A percentile compares a stretch with the other conserved stretches of the same genome.
These are phyloP conservation scores for Cytospora piceae DNA, from an alignment of 2,329 filamentous ascomycete genomes.

Conservation along the genomic window DNA sequence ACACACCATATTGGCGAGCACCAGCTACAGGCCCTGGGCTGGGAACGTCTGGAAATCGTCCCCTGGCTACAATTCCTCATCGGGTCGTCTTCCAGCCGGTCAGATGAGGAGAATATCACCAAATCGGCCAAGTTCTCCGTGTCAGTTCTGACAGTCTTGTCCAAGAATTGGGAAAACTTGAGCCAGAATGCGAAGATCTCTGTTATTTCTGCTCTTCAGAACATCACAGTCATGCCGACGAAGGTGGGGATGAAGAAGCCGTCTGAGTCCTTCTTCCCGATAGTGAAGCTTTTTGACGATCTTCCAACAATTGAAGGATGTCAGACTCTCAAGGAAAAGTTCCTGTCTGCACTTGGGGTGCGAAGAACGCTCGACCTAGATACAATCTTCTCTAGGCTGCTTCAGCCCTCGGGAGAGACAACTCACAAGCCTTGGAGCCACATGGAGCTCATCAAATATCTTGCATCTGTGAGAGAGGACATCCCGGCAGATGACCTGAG, in stretches of 20 bases:
- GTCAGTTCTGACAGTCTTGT: constrained; percentile 77
- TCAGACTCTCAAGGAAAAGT: constrained; percentile 85
- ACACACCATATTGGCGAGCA: constrained; percentile 69
- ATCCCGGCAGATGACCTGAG: constrained; percentile 83
- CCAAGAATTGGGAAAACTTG: constrained; percentile 88
- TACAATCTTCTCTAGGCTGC: constrained; percentile 86
- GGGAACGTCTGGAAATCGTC: constrained; percentile 81
- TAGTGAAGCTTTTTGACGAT: constrained; percentile 94
- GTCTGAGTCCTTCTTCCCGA: constrained; percentile 84
- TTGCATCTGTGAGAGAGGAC: constrained; percentile 86
- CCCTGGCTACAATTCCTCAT: constrained; percentile 85
- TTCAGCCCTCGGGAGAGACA: constrained; percentile 63
- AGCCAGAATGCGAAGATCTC: constrained; percentile 67
- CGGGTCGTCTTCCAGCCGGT: constrained; percentile 63
- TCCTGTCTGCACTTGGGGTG: constrained; percentile 80
- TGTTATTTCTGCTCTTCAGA: constrained; percentile 66
- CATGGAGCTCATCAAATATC: constrained; percentile 90
- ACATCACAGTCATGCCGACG: constrained; percentile 81
- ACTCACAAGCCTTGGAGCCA: constrained; percentile 79
- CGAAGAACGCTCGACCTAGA: constrained; percentile 94
- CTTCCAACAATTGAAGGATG: constrained; percentile 79
- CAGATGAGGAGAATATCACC: constrained; percentile 70
- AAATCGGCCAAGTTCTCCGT: constrained; percentile 73
- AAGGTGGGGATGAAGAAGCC: constrained; percentile 88
- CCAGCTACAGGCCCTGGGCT: constrained; percentile 81